These are phyloP conservation scores for Uromyces viciae-fabae DNA, from an alignment of 1,284 basidiomycete genomes.

Conservation along the genomic window DNA sequence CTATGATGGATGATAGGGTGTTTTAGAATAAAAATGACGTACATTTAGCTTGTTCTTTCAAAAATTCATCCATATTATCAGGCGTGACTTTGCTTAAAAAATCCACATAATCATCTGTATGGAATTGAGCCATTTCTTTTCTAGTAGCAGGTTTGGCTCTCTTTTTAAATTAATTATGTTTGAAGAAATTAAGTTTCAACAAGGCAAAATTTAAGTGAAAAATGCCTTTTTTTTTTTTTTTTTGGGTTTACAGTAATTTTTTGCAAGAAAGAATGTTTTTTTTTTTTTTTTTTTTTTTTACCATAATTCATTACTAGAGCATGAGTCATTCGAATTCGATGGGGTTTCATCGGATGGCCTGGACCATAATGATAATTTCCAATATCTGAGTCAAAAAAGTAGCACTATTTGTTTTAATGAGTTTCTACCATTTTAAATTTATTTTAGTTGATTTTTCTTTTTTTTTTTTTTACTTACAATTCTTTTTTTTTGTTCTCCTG, in stretches of 20 bases:
- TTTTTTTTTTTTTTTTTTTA: conserved; percentile 55
- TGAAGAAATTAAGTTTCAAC: conserved; percentile 74
- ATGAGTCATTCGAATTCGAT: conserved; percentile 97
- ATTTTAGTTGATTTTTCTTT: background rate
- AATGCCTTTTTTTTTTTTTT: too few species aligned
- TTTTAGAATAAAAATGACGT: background rate
- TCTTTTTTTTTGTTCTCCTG: conserved; percentile 32
- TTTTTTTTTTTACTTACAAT: conserved; percentile 18
- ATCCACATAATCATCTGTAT: conserved; percentile 89
- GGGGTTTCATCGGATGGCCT: conserved; percentile 76
- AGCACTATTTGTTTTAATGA: conserved; percentile 47
- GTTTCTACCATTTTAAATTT: background rate
- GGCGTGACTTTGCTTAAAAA: conserved; percentile 79
- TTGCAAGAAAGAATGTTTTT: too few species aligned
- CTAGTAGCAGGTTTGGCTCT: conserved; percentile 98
- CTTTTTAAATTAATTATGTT: conserved; percentile 57
- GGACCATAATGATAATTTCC: conserved; percentile 98
- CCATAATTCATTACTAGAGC: conserved; percentile 99
- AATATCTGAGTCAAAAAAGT: conserved; percentile 80
- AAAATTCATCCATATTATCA: conserved; percentile 77
- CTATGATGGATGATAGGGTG: background rate
- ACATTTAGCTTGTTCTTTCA: conserved; percentile 97
- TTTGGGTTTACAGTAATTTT: too few species aligned
- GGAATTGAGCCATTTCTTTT: conserved; percentile 93
- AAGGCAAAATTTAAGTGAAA: conserved; percentile 47